Conservation (phyloP, 345 rosid genomes). For the Eucalyptus sp. region DNA sequence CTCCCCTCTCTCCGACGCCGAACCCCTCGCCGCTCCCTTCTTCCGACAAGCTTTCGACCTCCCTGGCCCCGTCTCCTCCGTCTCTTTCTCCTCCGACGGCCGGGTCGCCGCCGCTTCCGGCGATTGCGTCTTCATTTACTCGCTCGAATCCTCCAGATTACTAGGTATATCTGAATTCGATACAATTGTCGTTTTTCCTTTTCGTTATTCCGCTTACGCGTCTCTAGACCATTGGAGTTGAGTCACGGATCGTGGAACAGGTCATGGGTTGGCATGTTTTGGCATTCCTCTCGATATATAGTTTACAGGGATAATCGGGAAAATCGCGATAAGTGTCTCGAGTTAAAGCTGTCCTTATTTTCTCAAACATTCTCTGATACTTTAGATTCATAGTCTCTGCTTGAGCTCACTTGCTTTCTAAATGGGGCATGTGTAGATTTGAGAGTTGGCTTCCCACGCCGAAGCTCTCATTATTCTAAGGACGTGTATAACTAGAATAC, state of each 20-base stretch:
- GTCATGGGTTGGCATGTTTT: neutral
- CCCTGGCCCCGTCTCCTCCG: constrained; percentile 42
- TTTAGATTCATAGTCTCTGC: neutral
- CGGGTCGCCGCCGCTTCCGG: constrained; percentile 74
- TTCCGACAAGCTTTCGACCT: constrained; percentile 74
- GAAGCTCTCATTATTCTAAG: neutral
- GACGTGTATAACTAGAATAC: neutral
- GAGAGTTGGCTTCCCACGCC: neutral
- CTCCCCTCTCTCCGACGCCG: constrained; percentile 60
- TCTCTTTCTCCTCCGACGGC: constrained; percentile 80
- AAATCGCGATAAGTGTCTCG: neutral
- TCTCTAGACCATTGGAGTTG: neutral
- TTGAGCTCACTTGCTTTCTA: neutral
- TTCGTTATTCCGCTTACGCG: neutral
- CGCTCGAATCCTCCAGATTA: constrained; percentile 25
- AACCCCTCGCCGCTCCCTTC: constrained; percentile 45
- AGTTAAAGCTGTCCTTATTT: neutral
- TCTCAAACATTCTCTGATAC: neutral
- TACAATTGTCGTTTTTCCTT: neutral
- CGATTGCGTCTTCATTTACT: constrained; percentile 34
- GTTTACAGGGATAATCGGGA: neutral
- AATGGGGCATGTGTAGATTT: neutral
- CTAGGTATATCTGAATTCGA: constrained; percentile 21
- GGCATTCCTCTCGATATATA: neutral
- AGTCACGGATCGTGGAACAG: neutral